Base-by-base conservation (phyloP, 1,284 basidiomycete genomes). In the Naganishia sp. region DNA sequence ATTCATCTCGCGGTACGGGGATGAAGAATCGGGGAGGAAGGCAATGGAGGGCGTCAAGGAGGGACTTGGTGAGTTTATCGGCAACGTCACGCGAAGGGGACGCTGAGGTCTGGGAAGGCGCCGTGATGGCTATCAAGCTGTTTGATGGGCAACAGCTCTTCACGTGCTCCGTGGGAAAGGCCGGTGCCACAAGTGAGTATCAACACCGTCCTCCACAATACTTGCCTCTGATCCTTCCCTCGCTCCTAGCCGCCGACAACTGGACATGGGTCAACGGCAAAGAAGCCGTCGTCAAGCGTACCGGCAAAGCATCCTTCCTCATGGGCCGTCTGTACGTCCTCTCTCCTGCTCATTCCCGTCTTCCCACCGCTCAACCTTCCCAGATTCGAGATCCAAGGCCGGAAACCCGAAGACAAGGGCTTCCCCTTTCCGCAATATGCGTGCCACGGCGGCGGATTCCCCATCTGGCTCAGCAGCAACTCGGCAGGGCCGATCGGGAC, bases 371-470 rank as follows among this genome's bases (percentile, higher is more conserved):
- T 63, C 23, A 63, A 25, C 11, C 39, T 23, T 23, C 18, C 35
- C 7, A 73, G 72, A 47, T 63, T 75, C 42, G 72, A 71, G 1
- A 63, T 67, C 1, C 68, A 70, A 55, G 71, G 71, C 13, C 64
- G 68, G 54, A 70, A 67, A n/a, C 73, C 74, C 0, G 75, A 73
- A 58, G 68, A 69, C 13, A 68, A 70, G 28, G 71, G 72, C 3
- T 67, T 74, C 11, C 55, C 64, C 39, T 76, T 75, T 67, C 77
- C 77, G 31, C 73, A 77, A 54, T 77, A 72, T 52, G 76, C 74
- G 2, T 72, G 73, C 39, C 75, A 78, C 54, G 79, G 79, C 4
- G 79, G 79, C 15, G 76, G 75, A 70, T 79, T 76, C 71, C 79
- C 78, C 2, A 71, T 80, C 62, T 79, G 74, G 74, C 70, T 80